phyloP scores from a whole-genome alignment of 805 yeast species.

The Yamadazyma laniorum region DNA sequence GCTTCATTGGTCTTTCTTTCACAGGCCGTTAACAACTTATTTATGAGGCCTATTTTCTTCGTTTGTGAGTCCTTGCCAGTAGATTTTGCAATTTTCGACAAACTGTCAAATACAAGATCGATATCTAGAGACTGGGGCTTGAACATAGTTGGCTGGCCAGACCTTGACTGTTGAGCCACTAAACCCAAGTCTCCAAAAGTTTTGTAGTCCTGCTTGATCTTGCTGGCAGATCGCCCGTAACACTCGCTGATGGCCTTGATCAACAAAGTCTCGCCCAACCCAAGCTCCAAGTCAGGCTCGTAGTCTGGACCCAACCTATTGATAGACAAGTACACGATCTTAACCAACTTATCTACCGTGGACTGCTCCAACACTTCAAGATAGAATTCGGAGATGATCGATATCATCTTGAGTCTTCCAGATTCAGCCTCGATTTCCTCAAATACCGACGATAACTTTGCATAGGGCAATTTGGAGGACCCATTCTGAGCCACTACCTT shows the following conservation, averaged over 20 bases:
- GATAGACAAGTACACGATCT: constrained; percentile 79
- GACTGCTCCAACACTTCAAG: constrained; percentile 53
- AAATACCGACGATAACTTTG: constrained; percentile 60
- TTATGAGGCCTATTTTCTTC: constrained; percentile 74
- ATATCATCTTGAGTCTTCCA: constrained; percentile 78
- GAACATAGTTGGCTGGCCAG: constrained; percentile 89
- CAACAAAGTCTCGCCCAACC: constrained; percentile 86
- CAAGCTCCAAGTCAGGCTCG: constrained; percentile 84
- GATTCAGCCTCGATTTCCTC: constrained; percentile 77
- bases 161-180: constrained; percentile 81
- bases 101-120: constrained; percentile 65
- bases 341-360: constrained; percentile 50
- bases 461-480: constrained; percentile 26
- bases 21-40: constrained; percentile 81
- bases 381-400: constrained; percentile 72
- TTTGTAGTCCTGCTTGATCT: constrained; percentile 70
- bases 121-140: constrained; percentile 81
- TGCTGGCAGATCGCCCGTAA: constrained; percentile 75
- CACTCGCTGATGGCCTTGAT: constrained; percentile 88
- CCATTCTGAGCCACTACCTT: not conserved
- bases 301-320: constrained; percentile 94
- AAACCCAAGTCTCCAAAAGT: constrained; percentile 87
- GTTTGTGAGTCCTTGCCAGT: constrained; percentile 82
- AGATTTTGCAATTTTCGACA: constrained; percentile 72
- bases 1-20: constrained; percentile 71